A percentile compares a stretch with the other conserved stretches of the same genome.
phyloP scores from a whole-genome alignment of 139 green algal genomes.

The Chlorella vulgaris region DNA sequence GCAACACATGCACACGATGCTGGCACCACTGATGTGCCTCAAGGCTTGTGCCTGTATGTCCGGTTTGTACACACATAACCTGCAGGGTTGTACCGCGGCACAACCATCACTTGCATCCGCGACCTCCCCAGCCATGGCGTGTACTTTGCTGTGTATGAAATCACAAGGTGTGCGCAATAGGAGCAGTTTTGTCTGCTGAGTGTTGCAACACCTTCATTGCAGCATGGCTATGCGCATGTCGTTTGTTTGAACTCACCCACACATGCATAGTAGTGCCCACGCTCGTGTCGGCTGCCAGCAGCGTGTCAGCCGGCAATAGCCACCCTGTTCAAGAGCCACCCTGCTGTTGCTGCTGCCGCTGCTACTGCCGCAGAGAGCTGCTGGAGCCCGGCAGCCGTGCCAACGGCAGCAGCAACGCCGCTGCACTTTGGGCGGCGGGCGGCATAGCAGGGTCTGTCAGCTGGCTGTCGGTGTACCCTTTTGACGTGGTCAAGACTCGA shows the following conservation, averaged over 20 bases:
- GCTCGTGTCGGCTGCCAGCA: no score
- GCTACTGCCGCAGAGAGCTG: conserved; percentile 9
- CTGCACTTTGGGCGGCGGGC: conserved; percentile 38
- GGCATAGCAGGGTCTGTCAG: conserved; percentile 58
- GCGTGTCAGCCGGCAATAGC: no score
- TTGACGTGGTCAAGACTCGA: conserved; percentile 77
- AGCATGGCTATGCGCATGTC: no score
- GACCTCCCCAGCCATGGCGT: conserved; percentile 70
- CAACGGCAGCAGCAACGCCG: background rate
- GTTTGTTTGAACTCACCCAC: no score
- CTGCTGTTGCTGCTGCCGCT: background rate
- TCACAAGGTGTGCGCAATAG: background rate
- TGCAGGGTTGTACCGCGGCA: conserved; percentile 66
- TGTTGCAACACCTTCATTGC: no score
- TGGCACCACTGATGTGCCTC: no score
- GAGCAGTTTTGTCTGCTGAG: background rate
- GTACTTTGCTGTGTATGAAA: conserved; percentile 68
- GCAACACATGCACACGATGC: no score
- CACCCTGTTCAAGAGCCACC: no score
- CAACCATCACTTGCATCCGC: conserved; percentile 58
- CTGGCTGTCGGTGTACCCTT: conserved; percentile 68
- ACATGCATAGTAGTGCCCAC: no score
- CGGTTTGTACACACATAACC: background rate
- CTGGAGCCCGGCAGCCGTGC: background rate
- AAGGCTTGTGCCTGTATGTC: no score